Evolutionary conservation across 352 stramenopile genomes (phyloP), one percentile per base, ranked within the genome.

Genomic region (Saprolegnia parasitica): DNA sequence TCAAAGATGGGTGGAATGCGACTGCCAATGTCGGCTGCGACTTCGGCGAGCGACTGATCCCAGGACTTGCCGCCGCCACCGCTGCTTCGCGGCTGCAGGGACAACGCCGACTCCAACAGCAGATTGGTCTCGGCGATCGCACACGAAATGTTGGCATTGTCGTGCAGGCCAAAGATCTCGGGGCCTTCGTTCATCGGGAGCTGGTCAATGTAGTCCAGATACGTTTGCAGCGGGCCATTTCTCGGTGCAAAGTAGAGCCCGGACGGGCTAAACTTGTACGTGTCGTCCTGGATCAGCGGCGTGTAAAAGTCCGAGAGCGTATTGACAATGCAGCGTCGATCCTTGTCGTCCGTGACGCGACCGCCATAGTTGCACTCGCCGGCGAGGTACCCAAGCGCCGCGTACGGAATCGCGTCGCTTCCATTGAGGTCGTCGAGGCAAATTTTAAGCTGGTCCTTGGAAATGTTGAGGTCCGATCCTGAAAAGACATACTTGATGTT

Each of bases 351-450:
- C 5, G 95, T 98, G 6, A 98, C 94, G 32, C 94, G 82, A 0
- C 94, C 94, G 47, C 94, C 95, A 72, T 98, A 98, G 80, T 98
- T 98, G 76, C 94, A 98, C 56, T 98, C 91, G 24, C 93, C 93
- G 0, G 93, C 89, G 8, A 95, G 78, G 67, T 98, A 98, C 13
- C 87, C 81, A 4, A 98, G 79, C 5, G 93, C 91, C 15, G 91
- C 92, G 73, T 96, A 98, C 46, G 95, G 95, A 49, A 95, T 86
- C 5, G 79, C 77, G 35, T 95, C 87, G 37, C 65, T 68, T 0
- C 71, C 20, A 24, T 81, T 75, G 2, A 95, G 70, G 10, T 93
- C 87, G 50, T 95, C 81, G 6, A 96, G 74, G 35, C 78, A 89
- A 45, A 93, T 90, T 74, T 90, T 89, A 60, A 96, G 79, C 67